phyloP scores from a whole-genome alignment of 495 filamentous ascomycete genomes.

The Parachaetomium inaequale region DNA sequence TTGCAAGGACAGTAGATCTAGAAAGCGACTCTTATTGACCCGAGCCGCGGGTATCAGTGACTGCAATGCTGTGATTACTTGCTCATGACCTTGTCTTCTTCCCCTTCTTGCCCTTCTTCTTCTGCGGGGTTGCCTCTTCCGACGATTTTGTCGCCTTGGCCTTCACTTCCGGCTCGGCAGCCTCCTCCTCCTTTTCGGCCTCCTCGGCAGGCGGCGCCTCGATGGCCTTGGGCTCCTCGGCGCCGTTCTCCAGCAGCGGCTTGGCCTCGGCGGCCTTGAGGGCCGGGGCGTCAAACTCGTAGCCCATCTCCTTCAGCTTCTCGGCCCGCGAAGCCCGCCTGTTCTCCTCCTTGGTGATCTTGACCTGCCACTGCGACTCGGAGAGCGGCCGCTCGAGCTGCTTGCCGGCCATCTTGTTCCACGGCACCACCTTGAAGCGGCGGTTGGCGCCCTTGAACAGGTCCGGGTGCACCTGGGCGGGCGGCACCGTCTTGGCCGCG shows the following conservation, averaged over 20 bases:
- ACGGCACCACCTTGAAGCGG: conserved; percentile 81
- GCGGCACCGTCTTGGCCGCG: conserved; percentile 73
- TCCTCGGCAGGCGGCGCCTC: conserved; percentile 27
- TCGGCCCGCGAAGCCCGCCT: conserved; percentile 61
- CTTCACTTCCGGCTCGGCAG: conserved; percentile 13
- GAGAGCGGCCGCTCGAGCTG: conserved; percentile 63
- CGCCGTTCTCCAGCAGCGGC: conserved; percentile 37
- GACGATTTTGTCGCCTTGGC: conserved; percentile 21
- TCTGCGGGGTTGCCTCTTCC: conserved; percentile 19
- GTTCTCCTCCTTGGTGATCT: conserved; percentile 64
- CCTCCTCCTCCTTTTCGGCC: conserved; percentile 18
- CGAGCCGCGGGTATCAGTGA: conserved; percentile 13
- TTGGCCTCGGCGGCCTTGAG: conserved; percentile 59
- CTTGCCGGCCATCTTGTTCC: conserved; percentile 75
- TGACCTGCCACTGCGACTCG: conserved; percentile 71
- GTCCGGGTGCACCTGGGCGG: conserved; percentile 70
- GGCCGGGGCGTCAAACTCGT: conserved; percentile 73
- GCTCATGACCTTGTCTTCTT: conserved; percentile 37
- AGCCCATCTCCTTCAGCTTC: conserved; percentile 76
- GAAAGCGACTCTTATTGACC: background rate
- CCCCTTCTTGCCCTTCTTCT: conserved; percentile 31
- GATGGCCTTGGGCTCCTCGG: conserved; percentile 31
- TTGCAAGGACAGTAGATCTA: background rate
- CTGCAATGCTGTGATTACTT: conserved; percentile 12
- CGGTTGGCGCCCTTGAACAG: conserved; percentile 85